These are phyloP conservation scores for Nicotiana tomentosiformis DNA, from an alignment of 257 asterid species.

Conservation along the genomic window DNA sequence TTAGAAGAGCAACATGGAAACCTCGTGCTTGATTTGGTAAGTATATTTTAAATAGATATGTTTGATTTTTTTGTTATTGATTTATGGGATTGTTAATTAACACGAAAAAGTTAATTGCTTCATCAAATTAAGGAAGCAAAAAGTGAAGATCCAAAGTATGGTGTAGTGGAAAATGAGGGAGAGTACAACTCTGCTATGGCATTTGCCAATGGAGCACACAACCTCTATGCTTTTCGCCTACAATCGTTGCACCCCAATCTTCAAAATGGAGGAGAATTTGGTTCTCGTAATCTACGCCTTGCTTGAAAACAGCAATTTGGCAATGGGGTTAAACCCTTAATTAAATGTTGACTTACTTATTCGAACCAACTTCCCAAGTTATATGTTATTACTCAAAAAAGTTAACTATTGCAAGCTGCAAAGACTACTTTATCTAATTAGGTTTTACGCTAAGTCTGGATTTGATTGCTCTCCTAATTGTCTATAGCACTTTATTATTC, in stretches of 20 bases:
- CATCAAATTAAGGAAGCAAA: constrained; percentile 19
- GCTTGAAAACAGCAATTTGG: not conserved
- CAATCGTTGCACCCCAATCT: constrained; percentile 23
- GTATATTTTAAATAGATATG: not conserved
- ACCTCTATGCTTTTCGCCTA: constrained; percentile 22
- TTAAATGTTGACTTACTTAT: not conserved
- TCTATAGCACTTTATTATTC: not conserved
- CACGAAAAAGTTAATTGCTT: not conserved
- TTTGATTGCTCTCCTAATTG: not conserved
- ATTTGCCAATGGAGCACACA: constrained; percentile 25
- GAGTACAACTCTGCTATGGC: constrained; percentile 20
- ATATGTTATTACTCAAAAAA: not conserved
- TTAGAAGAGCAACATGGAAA: constrained; percentile 33
- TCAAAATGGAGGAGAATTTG: constrained; percentile 12
- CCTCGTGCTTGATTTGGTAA: constrained; percentile 29
- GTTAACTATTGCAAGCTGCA: not conserved
- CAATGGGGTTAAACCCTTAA: not conserved
- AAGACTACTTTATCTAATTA: not conserved
- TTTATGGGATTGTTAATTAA: not conserved
- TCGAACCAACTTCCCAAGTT: not conserved
- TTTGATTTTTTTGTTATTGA: not conserved
- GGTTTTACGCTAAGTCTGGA: not conserved
- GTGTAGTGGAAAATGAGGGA: constrained; percentile 26
- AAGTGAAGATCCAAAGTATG: constrained; percentile 26
- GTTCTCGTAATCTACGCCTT: not conserved